Evolutionary conservation across 805 yeast species (phyloP).

Genomic region (Saturnispora galanensis): DNA sequence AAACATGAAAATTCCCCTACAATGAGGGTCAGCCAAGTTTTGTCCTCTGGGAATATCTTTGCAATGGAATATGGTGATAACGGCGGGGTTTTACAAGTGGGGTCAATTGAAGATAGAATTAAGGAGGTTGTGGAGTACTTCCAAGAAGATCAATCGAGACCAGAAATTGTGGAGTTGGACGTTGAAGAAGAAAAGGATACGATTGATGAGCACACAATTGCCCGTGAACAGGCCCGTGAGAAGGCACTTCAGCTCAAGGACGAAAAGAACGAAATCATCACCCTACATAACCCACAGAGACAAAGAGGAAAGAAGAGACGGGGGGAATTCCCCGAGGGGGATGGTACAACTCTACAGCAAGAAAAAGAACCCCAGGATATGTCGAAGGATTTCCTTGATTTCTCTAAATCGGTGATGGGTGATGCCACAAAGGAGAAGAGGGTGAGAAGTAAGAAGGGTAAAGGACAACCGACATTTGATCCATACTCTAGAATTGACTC

Average conservation of each 20-base stretch:
- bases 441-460: conserved; percentile 12
- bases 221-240: not conserved
- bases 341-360: not conserved
- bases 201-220: conserved; percentile 1
- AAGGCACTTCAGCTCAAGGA: conserved; percentile 9
- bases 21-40: not conserved
- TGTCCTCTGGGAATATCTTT: conserved; percentile 7
- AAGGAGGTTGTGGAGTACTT: conserved; percentile 13
- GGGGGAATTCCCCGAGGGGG: not conserved
- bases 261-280: conserved; percentile 24
- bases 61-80: conserved; percentile 16
- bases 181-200: conserved; percentile 15
- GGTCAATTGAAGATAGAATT: conserved; percentile 14
- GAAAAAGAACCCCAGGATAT: conserved; percentile 16
- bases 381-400: conserved; percentile 22
- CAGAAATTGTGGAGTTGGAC: conserved; percentile 12
- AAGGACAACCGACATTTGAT: conserved; percentile 39
- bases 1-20: conserved; percentile 3
- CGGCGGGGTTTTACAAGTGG: conserved; percentile 12
- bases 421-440: conserved; percentile 11
- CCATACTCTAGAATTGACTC: conserved; percentile 37
- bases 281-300: conserved; percentile 21
- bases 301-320: conserved; percentile 10
- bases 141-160: conserved; percentile 5
- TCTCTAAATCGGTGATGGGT: conserved; percentile 20